Conservation (phyloP, 176 grass and related monocot species). For the Rhipidocladum racemiflorum region DNA sequence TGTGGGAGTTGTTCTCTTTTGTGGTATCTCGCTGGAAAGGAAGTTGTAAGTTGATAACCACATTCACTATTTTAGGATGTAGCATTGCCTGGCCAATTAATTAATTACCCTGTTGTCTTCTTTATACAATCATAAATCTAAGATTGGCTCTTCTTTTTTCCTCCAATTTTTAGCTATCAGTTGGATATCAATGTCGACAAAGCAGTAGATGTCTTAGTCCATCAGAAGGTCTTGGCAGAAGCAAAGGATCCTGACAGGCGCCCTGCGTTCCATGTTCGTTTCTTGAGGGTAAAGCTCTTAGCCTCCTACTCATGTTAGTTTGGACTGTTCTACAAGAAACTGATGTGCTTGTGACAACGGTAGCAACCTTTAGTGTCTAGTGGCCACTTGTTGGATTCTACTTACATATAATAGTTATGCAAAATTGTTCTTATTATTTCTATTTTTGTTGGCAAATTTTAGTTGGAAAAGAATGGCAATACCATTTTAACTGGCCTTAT, state of each 20-base stretch:
- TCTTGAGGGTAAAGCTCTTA: slow-evolving; percentile 60
- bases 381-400: slow-evolving; percentile 9
- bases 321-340: slow-evolving; percentile 23
- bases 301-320: slow-evolving; percentile 9
- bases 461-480: not conserved
- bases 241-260: slow-evolving; percentile 72
- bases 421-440: not conserved
- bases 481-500: not conserved
- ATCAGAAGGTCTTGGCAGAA: too few relatives aligned
- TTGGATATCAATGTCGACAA: too few relatives aligned
- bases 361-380: slow-evolving; percentile 26
- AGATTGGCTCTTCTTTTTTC: slow-evolving; percentile 17
- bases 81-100: slow-evolving; percentile 11
- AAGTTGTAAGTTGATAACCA: slow-evolving; percentile 24
- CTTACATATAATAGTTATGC: not conserved
- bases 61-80: slow-evolving; percentile 7
- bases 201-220: too few relatives aligned
- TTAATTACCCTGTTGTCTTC: slow-evolving; percentile 15
- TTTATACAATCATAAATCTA: slow-evolving; percentile 20
- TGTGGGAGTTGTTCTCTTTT: not conserved
- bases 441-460: not conserved
- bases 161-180: slow-evolving; percentile 62
- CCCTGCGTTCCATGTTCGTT: slow-evolving; percentile 66
- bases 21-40: slow-evolving; percentile 9
- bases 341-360: not conserved